Conservation (phyloP, 768 basidiomycete species). For the Amanita pseudoporphyria region DNA sequence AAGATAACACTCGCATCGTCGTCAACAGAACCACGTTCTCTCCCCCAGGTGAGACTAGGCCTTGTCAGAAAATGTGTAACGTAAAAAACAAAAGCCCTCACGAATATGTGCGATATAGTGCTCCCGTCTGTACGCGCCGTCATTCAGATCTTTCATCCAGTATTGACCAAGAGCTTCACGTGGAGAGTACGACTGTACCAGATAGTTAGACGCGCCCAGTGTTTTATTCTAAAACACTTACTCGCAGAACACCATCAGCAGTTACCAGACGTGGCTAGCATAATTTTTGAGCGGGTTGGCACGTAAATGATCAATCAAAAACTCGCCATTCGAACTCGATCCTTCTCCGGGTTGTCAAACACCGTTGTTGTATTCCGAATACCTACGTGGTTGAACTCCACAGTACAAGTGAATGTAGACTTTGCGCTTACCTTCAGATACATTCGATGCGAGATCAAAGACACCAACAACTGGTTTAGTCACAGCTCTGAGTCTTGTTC, state of each 20-base stretch:
- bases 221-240: conserved; percentile 29
- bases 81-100: conserved; percentile 23
- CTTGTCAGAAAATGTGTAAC: conserved; percentile 2
- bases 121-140: conserved; percentile 79
- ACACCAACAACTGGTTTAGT: conserved; percentile 97
- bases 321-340: conserved; percentile 73
- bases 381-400: conserved; percentile 32
- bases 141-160: conserved; percentile 93
- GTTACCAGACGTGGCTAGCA: conserved; percentile 75
- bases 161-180: conserved; percentile 92
- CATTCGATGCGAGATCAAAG: conserved; percentile 91
- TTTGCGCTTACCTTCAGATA: conserved; percentile 64
- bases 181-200: conserved; percentile 67
- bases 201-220: conserved; percentile 5
- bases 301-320: neutral
- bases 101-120: conserved; percentile 89
- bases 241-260: conserved; percentile 79
- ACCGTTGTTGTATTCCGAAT: conserved; percentile 98
- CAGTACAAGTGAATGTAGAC: neutral
- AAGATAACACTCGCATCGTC: conserved; percentile 65
- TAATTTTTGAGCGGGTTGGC: conserved; percentile 3
- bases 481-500: conserved; percentile 47
- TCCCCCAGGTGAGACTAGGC: conserved; percentile 60
- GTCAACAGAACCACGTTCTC: conserved; percentile 81
- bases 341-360: conserved; percentile 85